A percentile compares a stretch with the other conserved stretches of the same genome.
These are phyloP conservation scores for Raphanus hybrid DNA, from an alignment of 441 rosid genomes.

Conservation along the genomic window DNA sequence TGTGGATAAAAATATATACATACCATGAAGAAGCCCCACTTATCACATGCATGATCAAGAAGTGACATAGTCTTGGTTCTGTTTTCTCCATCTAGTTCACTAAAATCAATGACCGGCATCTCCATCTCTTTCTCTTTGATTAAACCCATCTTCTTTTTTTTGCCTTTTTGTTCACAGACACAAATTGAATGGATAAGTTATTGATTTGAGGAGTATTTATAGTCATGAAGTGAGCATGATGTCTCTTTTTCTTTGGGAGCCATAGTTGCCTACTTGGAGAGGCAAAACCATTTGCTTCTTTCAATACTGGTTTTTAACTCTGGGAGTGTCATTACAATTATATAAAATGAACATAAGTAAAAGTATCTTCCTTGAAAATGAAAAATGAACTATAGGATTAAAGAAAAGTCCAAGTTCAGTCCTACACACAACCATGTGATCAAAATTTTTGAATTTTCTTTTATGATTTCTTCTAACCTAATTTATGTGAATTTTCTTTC, in stretches of 20 bases:
- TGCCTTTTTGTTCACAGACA: constrained; percentile 5
- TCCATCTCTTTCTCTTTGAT: constrained; percentile 50
- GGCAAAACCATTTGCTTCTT: constrained; percentile 26
- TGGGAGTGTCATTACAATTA: not conserved
- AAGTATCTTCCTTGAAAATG: constrained; percentile 43
- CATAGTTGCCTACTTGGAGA: constrained; percentile 43
- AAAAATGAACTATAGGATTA: constrained; percentile 26
- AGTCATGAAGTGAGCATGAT: constrained; percentile 35
- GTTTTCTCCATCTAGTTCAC: constrained; percentile 66
- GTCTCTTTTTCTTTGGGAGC: constrained; percentile 19
- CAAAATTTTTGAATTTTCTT: constrained; percentile 10
- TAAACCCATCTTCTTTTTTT: constrained; percentile 17
- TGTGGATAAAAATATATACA: no score
- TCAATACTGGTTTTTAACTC: constrained; percentile 10
- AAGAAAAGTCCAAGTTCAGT: constrained; percentile 56
- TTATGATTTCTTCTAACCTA: constrained; percentile 38
- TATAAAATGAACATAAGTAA: not conserved
- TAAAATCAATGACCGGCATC: constrained; percentile 71
- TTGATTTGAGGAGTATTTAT: constrained; percentile 48
- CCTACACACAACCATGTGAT: constrained; percentile 48
- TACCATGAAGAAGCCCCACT: no score
- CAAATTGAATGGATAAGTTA: constrained; percentile 23
- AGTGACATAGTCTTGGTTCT: constrained; percentile 67
- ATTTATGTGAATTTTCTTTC: constrained; percentile 35
- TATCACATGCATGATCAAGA: constrained; percentile 35